phyloP scores from a whole-genome alignment of 495 filamentous ascomycete species.

The Penicillium crystallinum region DNA sequence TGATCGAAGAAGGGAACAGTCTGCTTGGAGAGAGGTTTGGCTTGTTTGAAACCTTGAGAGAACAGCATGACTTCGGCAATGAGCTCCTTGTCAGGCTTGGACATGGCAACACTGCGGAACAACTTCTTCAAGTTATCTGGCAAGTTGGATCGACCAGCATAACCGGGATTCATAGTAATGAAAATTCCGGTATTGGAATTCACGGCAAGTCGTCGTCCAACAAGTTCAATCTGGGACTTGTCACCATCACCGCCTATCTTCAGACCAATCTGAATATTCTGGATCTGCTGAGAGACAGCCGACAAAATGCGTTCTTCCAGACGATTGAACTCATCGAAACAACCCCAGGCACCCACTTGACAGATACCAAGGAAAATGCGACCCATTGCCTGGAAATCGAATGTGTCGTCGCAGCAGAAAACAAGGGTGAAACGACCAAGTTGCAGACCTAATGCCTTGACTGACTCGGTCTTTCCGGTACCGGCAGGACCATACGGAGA shows the following conservation, averaged over 20 bases:
- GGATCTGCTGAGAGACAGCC: slow-evolving; percentile 96
- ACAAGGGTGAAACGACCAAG: slow-evolving; percentile 96
- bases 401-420: slow-evolving; percentile 98
- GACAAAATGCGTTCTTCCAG: slow-evolving; percentile 95
- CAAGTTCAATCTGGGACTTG: slow-evolving; percentile 84
- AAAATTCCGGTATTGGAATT: slow-evolving; percentile 95
- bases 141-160: slow-evolving; percentile 94
- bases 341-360: slow-evolving; percentile 98
- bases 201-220: slow-evolving; percentile 80
- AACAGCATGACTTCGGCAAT: slow-evolving; percentile 99
- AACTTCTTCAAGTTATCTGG: slow-evolving; percentile 99
- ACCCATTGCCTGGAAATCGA: slow-evolving; percentile 99
- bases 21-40: slow-evolving; percentile 85
- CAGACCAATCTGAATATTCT: slow-evolving; percentile 96
- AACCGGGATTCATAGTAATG: slow-evolving; percentile 99
- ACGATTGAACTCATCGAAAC: slow-evolving; percentile 99
- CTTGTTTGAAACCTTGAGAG: slow-evolving; percentile 96
- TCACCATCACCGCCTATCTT: slow-evolving; percentile 72
- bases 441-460: slow-evolving; percentile 94
- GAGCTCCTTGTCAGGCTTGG: slow-evolving; percentile 97
- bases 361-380: slow-evolving; percentile 99
- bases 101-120: slow-evolving; percentile 99
- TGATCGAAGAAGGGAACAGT: slow-evolving; percentile 97
- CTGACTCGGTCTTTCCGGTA: slow-evolving; percentile 99
- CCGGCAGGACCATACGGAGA: slow-evolving; percentile 97